Conservation (phyloP, 345 rosid genomes). For the Populus pruinosa region DNA sequence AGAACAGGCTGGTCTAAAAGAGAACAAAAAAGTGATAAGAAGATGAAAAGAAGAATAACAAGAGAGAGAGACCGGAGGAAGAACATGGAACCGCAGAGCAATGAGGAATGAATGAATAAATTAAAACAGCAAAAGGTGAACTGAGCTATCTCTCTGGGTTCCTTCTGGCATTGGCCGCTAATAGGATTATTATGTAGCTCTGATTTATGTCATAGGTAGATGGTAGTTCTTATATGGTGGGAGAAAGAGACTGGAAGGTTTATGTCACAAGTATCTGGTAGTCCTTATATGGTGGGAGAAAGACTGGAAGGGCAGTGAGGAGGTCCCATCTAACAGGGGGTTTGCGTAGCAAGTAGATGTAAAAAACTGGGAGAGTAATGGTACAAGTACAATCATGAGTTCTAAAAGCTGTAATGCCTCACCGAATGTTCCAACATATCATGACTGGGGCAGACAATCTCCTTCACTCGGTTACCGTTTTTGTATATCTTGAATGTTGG, state of each 20-base stretch:
- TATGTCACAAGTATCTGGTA: slow-evolving; percentile 51
- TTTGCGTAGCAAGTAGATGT: slow-evolving; percentile 15
- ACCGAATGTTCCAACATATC: slow-evolving; percentile 88
- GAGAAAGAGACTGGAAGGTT: slow-evolving; percentile 18
- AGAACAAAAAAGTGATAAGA: slow-evolving; percentile 14
- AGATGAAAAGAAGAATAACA: not conserved
- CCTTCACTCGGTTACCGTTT: slow-evolving; percentile 74
- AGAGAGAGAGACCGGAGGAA: slow-evolving; percentile 16
- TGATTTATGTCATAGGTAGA: slow-evolving; percentile 48
- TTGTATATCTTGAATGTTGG: slow-evolving; percentile 98
- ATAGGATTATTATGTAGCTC: slow-evolving; percentile 38
- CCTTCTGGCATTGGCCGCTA: slow-evolving; percentile 37
- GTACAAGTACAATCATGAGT: slow-evolving; percentile 28
- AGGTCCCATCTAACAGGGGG: slow-evolving; percentile 24
- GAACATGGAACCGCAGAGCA: slow-evolving; percentile 44
- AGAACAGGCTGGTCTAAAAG: slow-evolving; percentile 46
- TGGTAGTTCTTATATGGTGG: slow-evolving; percentile 34
- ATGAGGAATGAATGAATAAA: slow-evolving; percentile 67
- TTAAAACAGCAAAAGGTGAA: slow-evolving; percentile 39
- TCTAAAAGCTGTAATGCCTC: slow-evolving; percentile 85
- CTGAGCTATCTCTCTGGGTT: slow-evolving; percentile 54
- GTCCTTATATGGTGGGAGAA: slow-evolving; percentile 30
- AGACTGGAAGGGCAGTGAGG: slow-evolving; percentile 30
- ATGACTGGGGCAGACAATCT: slow-evolving; percentile 82
- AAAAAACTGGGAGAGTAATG: slow-evolving; percentile 18